Evolutionary conservation across 306 rosid species (phyloP).

Genomic region (Heteromeles arbutifolia): DNA sequence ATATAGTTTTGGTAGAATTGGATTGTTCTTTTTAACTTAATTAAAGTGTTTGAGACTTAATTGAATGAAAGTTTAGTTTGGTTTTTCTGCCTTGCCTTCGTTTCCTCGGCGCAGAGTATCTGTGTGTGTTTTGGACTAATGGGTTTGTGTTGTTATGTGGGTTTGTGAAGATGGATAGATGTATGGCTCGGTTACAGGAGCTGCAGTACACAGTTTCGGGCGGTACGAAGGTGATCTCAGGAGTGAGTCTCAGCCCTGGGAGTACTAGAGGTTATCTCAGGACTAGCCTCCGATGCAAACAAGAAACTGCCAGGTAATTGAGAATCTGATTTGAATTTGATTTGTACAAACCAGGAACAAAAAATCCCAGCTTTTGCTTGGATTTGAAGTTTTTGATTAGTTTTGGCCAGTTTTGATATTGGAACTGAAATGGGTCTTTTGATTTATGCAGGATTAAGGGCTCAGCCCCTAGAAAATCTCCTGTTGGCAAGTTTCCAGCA

Average conservation of each 20-base stretch:
- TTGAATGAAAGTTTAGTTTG: no score
- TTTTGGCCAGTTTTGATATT: background rate
- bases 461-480: constrained; percentile 53
- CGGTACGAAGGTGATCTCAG: constrained; percentile 72
- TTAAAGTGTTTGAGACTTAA: no score
- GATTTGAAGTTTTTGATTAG: background rate
- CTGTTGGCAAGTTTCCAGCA: constrained; percentile 69
- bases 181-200: constrained; percentile 88
- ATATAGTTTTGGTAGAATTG: no score
- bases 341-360: background rate
- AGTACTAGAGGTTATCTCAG: constrained; percentile 77
- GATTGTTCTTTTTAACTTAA: no score
- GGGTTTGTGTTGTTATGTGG: constrained; percentile 6
- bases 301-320: constrained; percentile 64
- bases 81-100: no score
- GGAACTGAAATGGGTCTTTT: constrained; percentile 19
- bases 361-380: background rate
- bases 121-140: background rate
- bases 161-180: constrained; percentile 71
- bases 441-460: constrained; percentile 43
- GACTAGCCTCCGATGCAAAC: constrained; percentile 93
- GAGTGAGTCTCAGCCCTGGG: constrained; percentile 86
- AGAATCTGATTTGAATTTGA: background rate
- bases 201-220: constrained; percentile 77
- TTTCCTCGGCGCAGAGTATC: no score